Conservation (phyloP, 352 stramenopile species). For the Elongisporangium prolatum region DNA sequence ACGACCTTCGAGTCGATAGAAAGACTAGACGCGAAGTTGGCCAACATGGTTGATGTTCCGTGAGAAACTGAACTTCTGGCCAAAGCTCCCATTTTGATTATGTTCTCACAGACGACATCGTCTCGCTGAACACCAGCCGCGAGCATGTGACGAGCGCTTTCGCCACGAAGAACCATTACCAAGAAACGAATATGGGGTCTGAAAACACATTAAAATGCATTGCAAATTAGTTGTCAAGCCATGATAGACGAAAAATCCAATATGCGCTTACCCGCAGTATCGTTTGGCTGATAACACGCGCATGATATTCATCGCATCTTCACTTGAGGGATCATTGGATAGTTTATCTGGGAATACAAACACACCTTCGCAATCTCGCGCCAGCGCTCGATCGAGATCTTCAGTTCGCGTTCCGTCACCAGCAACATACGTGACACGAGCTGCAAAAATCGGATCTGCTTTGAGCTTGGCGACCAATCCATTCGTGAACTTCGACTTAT, state of each 20-base stretch:
- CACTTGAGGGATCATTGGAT: constrained; percentile 54
- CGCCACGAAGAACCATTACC: constrained; percentile 71
- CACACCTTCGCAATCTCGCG: constrained; percentile 52
- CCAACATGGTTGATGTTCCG: constrained; percentile 80
- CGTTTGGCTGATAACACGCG: constrained; percentile 64
- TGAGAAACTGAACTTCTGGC: constrained; percentile 71
- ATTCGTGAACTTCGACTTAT: constrained; percentile 68
- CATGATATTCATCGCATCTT: constrained; percentile 87
- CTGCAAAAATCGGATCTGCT: constrained; percentile 73
- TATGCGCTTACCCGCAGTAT: constrained; percentile 50
- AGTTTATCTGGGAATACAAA: constrained; percentile 87
- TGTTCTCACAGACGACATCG: constrained; percentile 84
- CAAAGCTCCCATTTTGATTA: constrained; percentile 86
- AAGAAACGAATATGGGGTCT: constrained; percentile 61
- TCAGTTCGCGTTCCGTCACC: constrained; percentile 62
- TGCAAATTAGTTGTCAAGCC: constrained; percentile 4
- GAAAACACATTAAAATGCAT: constrained; percentile 5
- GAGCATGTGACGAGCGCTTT: constrained; percentile 76
- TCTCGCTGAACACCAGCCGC: constrained; percentile 69
- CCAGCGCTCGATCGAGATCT: constrained; percentile 65
- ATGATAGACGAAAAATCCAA: too few species aligned
- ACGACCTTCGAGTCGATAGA: constrained; percentile 42
- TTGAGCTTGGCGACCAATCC: constrained; percentile 67
- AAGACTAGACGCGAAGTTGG: constrained; percentile 78
- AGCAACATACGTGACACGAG: constrained; percentile 75